Base-by-base conservation (phyloP, 2,329 filamentous ascomycete genomes). In the Allantophomopsis cytisporea region DNA sequence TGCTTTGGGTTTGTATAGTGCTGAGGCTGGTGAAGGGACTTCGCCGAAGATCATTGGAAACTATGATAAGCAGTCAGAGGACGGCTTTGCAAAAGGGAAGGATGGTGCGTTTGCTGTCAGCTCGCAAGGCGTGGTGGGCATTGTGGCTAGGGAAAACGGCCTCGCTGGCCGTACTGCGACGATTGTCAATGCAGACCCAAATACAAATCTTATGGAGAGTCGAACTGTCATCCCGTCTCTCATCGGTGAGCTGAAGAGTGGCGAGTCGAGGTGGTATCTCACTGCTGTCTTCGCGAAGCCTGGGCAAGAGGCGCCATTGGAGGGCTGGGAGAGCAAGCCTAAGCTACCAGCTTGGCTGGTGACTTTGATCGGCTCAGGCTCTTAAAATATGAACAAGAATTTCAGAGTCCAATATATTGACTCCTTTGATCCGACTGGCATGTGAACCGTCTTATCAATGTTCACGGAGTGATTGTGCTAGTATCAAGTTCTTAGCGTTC, bases 131-230 rank as follows among this genome's bases (percentile, higher is more conserved):
- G 73, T 58, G 45, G 72, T 67, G 43, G 72, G 60, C 53, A 82
- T 69, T 64, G 73, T 47, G 54, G 77, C 59, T 46, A 34, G 31
- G 12, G 31, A 34, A 13, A 17, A 56, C 1, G 53, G 55, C 1
- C 67, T 71, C 35, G 41, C 4, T 44, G 44, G 4, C 46, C 53
- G 39, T 56, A 50, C 34, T 39, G 82, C 81, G 3, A 76, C 71
- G 53, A 64, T 85, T 18, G 73, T 87, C 36, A 76, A 85, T 41
- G 80, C 81, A 10, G 83, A 88, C 54, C 81, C 83, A 6, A 87
- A 88, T 60, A 82, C 78, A 36, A 88, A 88, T 58, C 60, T 88
- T 28, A 66, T 86, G 2, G 77, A 85, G 60, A 75, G 76, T 42
- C 64, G 83, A 42, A 85, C 80, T 4, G 68, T 81, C 33, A 71